phyloP scores from a whole-genome alignment of 1,284 basidiomycete genomes.

The Sporisorium exsertum region DNA sequence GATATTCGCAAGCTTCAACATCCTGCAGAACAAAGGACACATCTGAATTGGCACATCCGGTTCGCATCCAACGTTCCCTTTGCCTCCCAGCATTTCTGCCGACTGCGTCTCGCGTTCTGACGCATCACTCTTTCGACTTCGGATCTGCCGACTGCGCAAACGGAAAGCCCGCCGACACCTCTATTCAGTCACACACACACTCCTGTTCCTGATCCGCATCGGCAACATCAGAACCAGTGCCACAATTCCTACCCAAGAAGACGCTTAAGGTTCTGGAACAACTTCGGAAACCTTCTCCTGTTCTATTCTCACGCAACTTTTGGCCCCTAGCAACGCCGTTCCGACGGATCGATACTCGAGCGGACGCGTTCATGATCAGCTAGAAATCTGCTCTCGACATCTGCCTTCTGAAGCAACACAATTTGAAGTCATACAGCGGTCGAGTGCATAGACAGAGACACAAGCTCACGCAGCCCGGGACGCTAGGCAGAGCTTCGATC shows the following conservation, averaged over 20 bases:
- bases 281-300: neutral
- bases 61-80: neutral
- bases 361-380: conserved; percentile 6
- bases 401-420: neutral
- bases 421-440: neutral
- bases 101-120: neutral
- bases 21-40: neutral
- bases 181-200: neutral
- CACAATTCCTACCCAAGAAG: neutral
- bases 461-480: neutral
- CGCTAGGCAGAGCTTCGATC: conserved; percentile 2
- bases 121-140: neutral
- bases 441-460: neutral
- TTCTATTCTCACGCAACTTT: conserved; percentile 10
- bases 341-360: conserved; percentile 13
- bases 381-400: neutral
- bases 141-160: neutral
- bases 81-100: neutral
- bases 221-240: neutral
- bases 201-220: neutral
- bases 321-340: neutral
- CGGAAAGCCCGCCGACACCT: neutral
- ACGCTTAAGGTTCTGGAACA: neutral
- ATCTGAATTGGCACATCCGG: neutral
- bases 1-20: neutral